Evolutionary conservation across 1,139 yeast species (phyloP).

Genomic region (Pichia sp.): DNA sequence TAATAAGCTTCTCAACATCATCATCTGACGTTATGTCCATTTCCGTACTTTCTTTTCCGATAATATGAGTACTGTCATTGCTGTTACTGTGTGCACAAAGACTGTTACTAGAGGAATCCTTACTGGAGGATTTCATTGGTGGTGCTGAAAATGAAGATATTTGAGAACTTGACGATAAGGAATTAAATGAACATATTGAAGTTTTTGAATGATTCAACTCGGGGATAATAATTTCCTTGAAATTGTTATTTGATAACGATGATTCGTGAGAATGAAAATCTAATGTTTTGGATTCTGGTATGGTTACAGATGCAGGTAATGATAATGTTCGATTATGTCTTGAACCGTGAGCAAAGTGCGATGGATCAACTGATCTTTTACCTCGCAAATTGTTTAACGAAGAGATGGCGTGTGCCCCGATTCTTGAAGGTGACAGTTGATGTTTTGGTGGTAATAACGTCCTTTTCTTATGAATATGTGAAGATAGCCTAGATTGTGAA

Average conservation of each 20-base stretch:
- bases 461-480: slow-evolving; percentile 10
- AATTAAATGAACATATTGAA: too few species aligned
- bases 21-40: background rate
- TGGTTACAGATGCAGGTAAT: slow-evolving; percentile 25
- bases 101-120: background rate
- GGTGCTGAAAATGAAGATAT: too few species aligned
- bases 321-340: slow-evolving; percentile 23
- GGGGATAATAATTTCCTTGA: slow-evolving; percentile 5
- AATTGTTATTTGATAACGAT: background rate
- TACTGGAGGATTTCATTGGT: too few species aligned
- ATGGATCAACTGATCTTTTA: slow-evolving; percentile 8
- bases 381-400: slow-evolving; percentile 29
- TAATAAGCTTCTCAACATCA: slow-evolving; percentile 3
- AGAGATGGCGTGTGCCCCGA: slow-evolving; percentile 69
- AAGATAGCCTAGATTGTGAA: background rate
- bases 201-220: background rate
- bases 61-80: background rate
- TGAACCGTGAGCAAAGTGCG: slow-evolving; percentile 20
- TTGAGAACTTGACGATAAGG: too few species aligned
- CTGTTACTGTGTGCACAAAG: background rate
- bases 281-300: slow-evolving; percentile 22
- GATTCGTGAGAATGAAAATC: slow-evolving; percentile 7
- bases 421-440: slow-evolving; percentile 59
- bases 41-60: background rate
- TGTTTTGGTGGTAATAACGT: slow-evolving; percentile 28